Evolutionary conservation across 164 flowering plant species (phyloP), one percentile per base, ranked within the genome.

Genomic region (Berberis vulgaris): DNA sequence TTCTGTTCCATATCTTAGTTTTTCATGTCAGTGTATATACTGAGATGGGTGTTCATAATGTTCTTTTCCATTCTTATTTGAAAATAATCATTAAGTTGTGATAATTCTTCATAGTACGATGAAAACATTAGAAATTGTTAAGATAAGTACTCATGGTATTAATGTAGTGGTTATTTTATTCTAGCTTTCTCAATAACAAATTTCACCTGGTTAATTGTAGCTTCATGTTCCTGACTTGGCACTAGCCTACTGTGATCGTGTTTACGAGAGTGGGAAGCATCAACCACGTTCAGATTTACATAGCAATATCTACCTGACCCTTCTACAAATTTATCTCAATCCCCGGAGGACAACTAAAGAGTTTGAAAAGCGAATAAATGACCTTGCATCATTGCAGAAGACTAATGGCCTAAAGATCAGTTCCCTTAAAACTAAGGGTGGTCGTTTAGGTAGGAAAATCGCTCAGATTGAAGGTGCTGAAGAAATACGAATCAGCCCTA

Each of bases 401-500:
- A 60, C 77, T 64, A 77, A 69, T 59, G 64, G 59, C 57, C 81
- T 76, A 58, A 95, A 76, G 77, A 65, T 71, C 57, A 71, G 75
- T 54, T 60, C 76, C 2, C 67, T 62, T 40, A 89, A 77, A 78
- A 65, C 62, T 59, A 95, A 76, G 79, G 82, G 80, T 50, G 78
- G 81, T 43, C 88, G 94, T 40, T 64, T 62, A 13, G 57, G 74
- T 50, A 91, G 79, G 77, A 95, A 92, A 79, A 88, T 91, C 77
- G 98, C 92, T 60, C 86, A 86, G 72, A 89, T 95, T 71, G 99
- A 87, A 73, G 91, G 89, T 59, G 96, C 97, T 50, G 97, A 84
- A 59, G 97, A 87, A 52, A 53, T 59, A 50, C 83, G 82, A 65
- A 45, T 81, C 60, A 83, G 80, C 67, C 74, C 73, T 26, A 85